Conservation (phyloP, 768 basidiomycete genomes). For the Auricularia auricula-judae region DNA sequence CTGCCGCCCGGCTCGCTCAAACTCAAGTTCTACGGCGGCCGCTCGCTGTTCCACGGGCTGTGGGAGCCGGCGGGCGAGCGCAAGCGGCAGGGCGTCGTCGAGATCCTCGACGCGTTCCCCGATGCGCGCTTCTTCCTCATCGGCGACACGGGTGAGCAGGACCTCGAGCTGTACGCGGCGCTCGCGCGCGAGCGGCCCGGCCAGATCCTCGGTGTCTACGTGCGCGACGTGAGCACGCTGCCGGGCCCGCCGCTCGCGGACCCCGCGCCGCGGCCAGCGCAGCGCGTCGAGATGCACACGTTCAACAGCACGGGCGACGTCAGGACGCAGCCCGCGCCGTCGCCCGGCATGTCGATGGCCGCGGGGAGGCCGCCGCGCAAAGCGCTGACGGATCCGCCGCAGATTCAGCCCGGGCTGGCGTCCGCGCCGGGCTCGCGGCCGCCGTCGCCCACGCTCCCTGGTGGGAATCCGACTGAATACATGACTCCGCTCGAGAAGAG, state of each 20-base stretch:
- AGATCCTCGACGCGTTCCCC: constrained; percentile 65
- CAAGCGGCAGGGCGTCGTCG: constrained; percentile 72
- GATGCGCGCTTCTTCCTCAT: constrained; percentile 71
- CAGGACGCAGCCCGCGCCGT: background rate
- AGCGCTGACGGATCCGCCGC: background rate
- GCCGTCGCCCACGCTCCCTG: background rate
- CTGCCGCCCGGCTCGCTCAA: constrained; percentile 64
- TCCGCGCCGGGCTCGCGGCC: background rate
- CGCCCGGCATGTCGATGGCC: background rate
- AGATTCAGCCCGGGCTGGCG: background rate
- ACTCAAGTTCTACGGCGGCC: constrained; percentile 76
- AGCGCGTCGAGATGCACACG: background rate
- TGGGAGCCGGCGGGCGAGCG: constrained; percentile 66
- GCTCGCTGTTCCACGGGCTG: constrained; percentile 73
- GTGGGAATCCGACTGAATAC: background rate
- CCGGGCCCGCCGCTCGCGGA: constrained; percentile 3
- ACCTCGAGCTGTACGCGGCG: constrained; percentile 79
- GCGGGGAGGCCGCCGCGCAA: background rate
- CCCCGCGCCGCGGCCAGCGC: background rate
- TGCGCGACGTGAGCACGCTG: constrained; percentile 55
- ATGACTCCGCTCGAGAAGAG: constrained; percentile 5
- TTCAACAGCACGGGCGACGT: background rate
- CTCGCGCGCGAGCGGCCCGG: constrained; percentile 45
- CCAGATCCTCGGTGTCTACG: constrained; percentile 70
- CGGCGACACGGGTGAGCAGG: constrained; percentile 92